These are phyloP conservation scores for Telopea speciosissima DNA, from an alignment of 177 flowering plant genomes.

Conservation along the genomic window DNA sequence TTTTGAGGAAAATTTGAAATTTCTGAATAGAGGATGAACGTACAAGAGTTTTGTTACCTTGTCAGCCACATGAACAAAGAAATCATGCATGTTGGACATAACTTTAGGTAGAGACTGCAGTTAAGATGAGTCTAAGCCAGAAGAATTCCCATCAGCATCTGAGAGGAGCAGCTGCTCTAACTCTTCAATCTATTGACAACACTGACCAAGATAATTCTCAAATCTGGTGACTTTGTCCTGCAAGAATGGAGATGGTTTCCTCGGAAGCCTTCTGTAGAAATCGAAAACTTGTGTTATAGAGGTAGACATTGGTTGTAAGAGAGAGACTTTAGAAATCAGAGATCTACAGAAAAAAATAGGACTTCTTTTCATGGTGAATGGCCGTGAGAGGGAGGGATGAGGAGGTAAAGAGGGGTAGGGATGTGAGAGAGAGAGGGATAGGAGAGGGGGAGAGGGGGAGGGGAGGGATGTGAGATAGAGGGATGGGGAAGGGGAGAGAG, in stretches of 20 bases:
- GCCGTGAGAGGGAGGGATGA: too few relatives aligned
- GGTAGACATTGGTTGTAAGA: constrained; percentile 43
- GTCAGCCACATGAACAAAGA: constrained; percentile 95
- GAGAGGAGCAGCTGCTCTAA: constrained; percentile 77
- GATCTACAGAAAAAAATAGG: too few relatives aligned
- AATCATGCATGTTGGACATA: constrained; percentile 87
- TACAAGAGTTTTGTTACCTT: too few relatives aligned
- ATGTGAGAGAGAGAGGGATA: too few relatives aligned
- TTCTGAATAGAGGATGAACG: too few relatives aligned
- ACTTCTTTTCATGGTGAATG: too few relatives aligned
- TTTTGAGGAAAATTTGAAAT: too few relatives aligned
- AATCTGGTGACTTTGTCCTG: constrained; percentile 75
- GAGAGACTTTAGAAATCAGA: too few relatives aligned
- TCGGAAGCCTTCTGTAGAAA: constrained; percentile 85
- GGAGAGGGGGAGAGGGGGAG: too few relatives aligned
- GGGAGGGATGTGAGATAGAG: too few relatives aligned
- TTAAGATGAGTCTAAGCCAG: constrained; percentile 37
- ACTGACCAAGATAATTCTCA: constrained; percentile 72
- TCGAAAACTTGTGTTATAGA: constrained; percentile 61
- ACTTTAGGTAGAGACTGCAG: constrained; percentile 89
- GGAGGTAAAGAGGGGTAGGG: too few relatives aligned
- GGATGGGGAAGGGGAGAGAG: too few relatives aligned
- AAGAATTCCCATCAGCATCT: constrained; percentile 45
- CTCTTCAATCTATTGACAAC: constrained; percentile 94
- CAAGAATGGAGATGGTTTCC: constrained; percentile 81